These are phyloP conservation scores for Purpureocillium takamizusanense DNA, from an alignment of 2,329 filamentous ascomycete genomes.

Conservation along the genomic window DNA sequence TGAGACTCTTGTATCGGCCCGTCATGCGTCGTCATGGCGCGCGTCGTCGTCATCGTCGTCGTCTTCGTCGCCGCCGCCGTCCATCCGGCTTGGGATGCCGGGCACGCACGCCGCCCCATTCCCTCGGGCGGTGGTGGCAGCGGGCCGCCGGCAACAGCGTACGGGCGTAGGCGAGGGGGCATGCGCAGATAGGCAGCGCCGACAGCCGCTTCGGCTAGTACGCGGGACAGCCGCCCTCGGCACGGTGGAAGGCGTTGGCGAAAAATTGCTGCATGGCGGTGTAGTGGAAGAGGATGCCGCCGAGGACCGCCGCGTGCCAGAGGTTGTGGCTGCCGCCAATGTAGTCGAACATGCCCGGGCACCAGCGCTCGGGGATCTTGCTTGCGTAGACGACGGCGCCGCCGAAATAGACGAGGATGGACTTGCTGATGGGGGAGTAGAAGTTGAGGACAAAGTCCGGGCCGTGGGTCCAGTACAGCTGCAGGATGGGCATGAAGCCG, in stretches of 20 bases:
- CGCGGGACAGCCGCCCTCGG: slow-evolving; percentile 47
- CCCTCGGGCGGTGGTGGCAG: too few relatives aligned
- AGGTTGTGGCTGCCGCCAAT: slow-evolving; percentile 93
- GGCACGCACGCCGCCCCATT: too few relatives aligned
- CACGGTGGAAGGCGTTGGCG: slow-evolving; percentile 62
- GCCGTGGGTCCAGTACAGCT: slow-evolving; percentile 72
- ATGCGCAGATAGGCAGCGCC: too few relatives aligned
- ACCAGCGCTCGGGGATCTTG: slow-evolving; percentile 89
- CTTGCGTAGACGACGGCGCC: slow-evolving; percentile 85
- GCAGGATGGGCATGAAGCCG: slow-evolving; percentile 79
- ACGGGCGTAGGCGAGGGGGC: too few relatives aligned
- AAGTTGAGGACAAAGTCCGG: slow-evolving; percentile 77
- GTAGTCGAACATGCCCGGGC: slow-evolving; percentile 89
- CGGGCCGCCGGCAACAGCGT: too few relatives aligned
- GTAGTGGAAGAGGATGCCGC: slow-evolving; percentile 97
- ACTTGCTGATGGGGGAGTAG: slow-evolving; percentile 81
- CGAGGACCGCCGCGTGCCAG: slow-evolving; percentile 91
- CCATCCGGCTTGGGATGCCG: too few relatives aligned
- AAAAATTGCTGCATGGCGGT: slow-evolving; percentile 95
- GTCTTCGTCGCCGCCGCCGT: too few relatives aligned
- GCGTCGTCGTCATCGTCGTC: too few relatives aligned
- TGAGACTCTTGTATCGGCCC: too few relatives aligned
- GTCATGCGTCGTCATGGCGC: too few relatives aligned
- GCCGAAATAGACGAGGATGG: slow-evolving; percentile 72
- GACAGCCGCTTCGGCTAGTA: slow-evolving; percentile 26